Conservation (phyloP, 225 moss, liverwort and hornwort species). For the Antitrichia curtipendula region DNA sequence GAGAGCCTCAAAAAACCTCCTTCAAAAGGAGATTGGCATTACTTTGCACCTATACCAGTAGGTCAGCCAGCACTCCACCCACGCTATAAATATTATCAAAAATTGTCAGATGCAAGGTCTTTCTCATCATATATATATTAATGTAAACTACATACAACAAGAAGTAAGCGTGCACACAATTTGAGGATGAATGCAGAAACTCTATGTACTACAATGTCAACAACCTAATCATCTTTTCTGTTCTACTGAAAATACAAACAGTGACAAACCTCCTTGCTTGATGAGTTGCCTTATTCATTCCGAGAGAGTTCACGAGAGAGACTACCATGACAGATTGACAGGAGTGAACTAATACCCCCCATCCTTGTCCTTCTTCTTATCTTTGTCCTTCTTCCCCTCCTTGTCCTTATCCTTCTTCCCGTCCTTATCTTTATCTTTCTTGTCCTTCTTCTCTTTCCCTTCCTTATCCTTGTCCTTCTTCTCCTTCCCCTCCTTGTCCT, state of each 20-base stretch:
- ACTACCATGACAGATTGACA: conserved; percentile 3
- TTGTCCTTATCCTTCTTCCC: neutral
- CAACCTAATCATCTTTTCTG: neutral
- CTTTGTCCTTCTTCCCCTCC: neutral
- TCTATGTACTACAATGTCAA: neutral
- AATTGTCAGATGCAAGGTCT: neutral
- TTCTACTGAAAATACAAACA: neutral
- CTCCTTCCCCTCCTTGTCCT: neutral
- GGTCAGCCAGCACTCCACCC: neutral
- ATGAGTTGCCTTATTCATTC: neutral
- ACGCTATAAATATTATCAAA: neutral
- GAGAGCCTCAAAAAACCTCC: neutral
- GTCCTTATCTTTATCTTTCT: conserved; percentile 10
- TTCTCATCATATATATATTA: neutral
- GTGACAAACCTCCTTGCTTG: neutral
- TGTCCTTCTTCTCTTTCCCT: neutral
- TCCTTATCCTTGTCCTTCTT: neutral
- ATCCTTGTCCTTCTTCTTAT: neutral
- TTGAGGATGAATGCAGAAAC: neutral
- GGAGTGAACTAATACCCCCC: neutral
- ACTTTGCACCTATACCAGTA: neutral
- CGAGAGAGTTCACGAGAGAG: neutral
- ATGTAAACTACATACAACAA: neutral
- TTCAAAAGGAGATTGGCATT: neutral
- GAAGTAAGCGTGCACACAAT: neutral